Conservation (phyloP, 2,329 filamentous ascomycete species). For the Sclerotinia sclerotiorum region DNA sequence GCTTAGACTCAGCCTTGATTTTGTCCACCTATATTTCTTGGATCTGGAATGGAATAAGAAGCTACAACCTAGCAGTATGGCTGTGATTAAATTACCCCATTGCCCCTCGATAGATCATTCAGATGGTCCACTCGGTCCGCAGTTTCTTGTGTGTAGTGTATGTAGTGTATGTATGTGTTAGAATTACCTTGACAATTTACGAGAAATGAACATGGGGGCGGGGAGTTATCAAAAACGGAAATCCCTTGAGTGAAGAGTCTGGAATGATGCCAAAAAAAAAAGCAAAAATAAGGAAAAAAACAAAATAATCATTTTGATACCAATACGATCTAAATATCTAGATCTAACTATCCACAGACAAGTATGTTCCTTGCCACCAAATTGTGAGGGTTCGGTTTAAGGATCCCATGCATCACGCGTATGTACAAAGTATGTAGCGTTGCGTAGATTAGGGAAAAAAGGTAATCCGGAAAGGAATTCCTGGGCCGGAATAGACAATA, state of each 20-base stretch:
- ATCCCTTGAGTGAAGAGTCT: not conserved
- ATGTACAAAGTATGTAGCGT: not conserved
- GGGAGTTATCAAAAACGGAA: not conserved
- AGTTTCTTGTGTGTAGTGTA: not conserved
- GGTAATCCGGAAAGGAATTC: not conserved
- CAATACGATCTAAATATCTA: not conserved
- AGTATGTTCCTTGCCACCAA: slow-evolving; percentile 10
- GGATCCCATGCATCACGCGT: not conserved
- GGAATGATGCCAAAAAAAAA: not conserved
- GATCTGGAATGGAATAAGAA: not conserved
- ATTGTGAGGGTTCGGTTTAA: slow-evolving; percentile 2
- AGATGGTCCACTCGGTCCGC: slow-evolving; percentile 9
- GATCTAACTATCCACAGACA: not conserved
- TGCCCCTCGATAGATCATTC: slow-evolving; percentile 2
- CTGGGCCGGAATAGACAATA: slow-evolving; percentile 1
- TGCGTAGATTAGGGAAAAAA: not conserved
- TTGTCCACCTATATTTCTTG: not conserved
- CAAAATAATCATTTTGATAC: not conserved
- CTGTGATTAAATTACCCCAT: slow-evolving; percentile 12
- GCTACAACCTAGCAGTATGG: slow-evolving; percentile 10
- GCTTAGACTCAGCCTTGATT: slow-evolving; percentile 14
- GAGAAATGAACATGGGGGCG: not conserved
- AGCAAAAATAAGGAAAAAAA: no score
- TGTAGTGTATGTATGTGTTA: not conserved
- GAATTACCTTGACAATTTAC: not conserved